phyloP scores from a whole-genome alignment of 2,329 filamentous ascomycete species.

The Periconia sp. region DNA sequence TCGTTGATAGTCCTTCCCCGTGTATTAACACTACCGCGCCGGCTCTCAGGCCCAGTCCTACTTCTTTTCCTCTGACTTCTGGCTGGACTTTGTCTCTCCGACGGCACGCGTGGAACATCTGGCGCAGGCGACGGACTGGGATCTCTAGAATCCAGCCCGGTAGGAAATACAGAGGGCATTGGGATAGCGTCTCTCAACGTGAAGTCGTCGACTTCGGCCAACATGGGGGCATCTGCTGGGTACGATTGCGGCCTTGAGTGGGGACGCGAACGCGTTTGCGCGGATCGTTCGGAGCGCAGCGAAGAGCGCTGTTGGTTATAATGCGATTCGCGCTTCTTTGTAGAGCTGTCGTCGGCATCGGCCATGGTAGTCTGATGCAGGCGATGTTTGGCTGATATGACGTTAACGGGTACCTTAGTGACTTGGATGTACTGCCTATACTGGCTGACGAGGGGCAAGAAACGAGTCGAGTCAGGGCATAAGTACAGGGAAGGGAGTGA shows the following conservation, averaged over 20 bases:
- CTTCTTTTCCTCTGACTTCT: conserved; percentile 3
- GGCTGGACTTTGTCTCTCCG: conserved; percentile 10
- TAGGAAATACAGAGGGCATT: background rate
- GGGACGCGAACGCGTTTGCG: conserved; percentile 11
- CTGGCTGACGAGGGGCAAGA: background rate
- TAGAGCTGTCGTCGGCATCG: conserved; percentile 26
- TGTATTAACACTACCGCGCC: conserved; percentile 4
- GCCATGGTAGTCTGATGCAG: conserved; percentile 14
- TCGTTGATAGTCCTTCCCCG: conserved; percentile 16
- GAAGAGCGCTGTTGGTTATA: conserved; percentile 42
- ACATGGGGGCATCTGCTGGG: conserved; percentile 11
- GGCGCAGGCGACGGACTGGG: conserved; percentile 17
- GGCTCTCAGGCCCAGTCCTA: background rate
- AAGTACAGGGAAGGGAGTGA: background rate
- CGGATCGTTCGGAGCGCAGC: conserved; percentile 20
- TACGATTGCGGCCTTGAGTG: conserved; percentile 11
- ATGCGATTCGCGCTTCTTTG: conserved; percentile 28
- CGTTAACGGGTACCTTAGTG: background rate
- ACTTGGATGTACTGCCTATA: too few relatives aligned
- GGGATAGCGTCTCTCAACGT: conserved; percentile 20
- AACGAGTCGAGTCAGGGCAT: background rate
- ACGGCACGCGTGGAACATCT: conserved; percentile 13
- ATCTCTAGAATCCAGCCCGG: background rate
- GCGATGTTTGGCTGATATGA: background rate
- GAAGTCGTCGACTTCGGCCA: conserved; percentile 15